Conservation (phyloP, 331 rosid species). For the Acacia concinna region DNA sequence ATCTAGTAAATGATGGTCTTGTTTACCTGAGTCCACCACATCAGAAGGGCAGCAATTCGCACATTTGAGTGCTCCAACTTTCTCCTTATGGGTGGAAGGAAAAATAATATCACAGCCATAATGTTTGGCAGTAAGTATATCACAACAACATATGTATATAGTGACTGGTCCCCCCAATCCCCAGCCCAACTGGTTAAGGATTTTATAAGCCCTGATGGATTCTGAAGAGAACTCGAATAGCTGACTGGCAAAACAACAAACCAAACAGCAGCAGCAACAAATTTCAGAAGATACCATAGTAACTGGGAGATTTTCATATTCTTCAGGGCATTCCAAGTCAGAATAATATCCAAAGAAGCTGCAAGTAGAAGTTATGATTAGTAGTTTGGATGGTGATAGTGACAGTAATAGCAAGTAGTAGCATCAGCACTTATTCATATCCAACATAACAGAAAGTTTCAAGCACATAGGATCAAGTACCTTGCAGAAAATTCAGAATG, state of each 20-base stretch:
- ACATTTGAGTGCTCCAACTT: slow-evolving; percentile 77
- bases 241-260: slow-evolving; percentile 79
- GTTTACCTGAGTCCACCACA: slow-evolving; percentile 99
- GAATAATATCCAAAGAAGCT: slow-evolving; percentile 80
- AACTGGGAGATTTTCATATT: slow-evolving; percentile 85
- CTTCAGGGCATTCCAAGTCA: slow-evolving; percentile 81
- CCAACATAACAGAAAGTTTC: neutral
- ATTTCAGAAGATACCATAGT: slow-evolving; percentile 82
- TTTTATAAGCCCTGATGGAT: slow-evolving; percentile 72
- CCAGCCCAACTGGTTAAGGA: slow-evolving; percentile 86
- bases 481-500: slow-evolving; percentile 89
- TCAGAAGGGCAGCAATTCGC: slow-evolving; percentile 60
- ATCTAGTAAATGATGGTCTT: slow-evolving; percentile 25
- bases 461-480: slow-evolving; percentile 40
- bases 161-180: slow-evolving; percentile 69
- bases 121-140: slow-evolving; percentile 78
- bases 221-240: slow-evolving; percentile 74
- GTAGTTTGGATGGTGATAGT: neutral
- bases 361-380: slow-evolving; percentile 44
- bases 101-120: slow-evolving; percentile 70
- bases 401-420: neutral
- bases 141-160: slow-evolving; percentile 68
- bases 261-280: slow-evolving; percentile 83
- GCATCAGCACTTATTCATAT: neutral
- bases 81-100: slow-evolving; percentile 86